A percentile compares a stretch with the other conserved stretches of the same genome.
These are phyloP conservation scores for Exophiala viscosa DNA, from an alignment of 2,329 filamentous ascomycete species.

Conservation along the genomic window DNA sequence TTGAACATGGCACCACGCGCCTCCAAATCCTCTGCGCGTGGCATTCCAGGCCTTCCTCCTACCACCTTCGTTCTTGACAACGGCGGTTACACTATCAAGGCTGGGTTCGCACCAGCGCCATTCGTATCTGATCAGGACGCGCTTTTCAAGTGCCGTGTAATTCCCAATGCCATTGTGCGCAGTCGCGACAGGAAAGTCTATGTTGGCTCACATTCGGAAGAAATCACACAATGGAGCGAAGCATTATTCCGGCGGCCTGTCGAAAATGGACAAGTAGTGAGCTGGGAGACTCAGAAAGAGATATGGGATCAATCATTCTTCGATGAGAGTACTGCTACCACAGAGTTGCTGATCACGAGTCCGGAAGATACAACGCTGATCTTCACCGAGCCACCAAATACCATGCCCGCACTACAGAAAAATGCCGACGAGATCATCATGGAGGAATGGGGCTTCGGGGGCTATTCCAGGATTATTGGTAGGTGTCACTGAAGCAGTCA, in stretches of 20 bases:
- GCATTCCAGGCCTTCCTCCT: constrained; percentile 50
- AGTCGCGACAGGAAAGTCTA: constrained; percentile 75
- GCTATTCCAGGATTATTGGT: constrained; percentile 75
- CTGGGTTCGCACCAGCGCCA: constrained; percentile 63
- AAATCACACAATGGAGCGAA: constrained; percentile 85
- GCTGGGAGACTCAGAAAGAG: constrained; percentile 93
- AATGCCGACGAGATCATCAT: constrained; percentile 97
- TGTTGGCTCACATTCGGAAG: constrained; percentile 71
- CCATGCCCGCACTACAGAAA: constrained; percentile 72
- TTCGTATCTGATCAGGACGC: constrained; percentile 40
- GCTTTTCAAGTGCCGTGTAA: constrained; percentile 56
- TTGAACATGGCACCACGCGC: constrained; percentile 23
- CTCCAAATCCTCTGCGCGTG: constrained; percentile 52
- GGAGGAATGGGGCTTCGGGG: constrained; percentile 91
- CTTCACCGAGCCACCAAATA: constrained; percentile 81
- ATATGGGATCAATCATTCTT: constrained; percentile 93
- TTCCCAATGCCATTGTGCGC: constrained; percentile 86
- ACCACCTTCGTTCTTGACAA: constrained; percentile 88
- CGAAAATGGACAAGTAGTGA: constrained; percentile 91
- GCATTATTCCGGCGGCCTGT: constrained; percentile 82
- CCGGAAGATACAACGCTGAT: constrained; percentile 78
- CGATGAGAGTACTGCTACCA: constrained; percentile 61
- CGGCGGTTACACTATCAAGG: constrained; percentile 86
- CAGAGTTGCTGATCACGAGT: constrained; percentile 49
- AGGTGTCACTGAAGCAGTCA: constrained; percentile 40